Conservation (phyloP, 768 basidiomycete species). For the Lactarius pseudohatsudake region DNA sequence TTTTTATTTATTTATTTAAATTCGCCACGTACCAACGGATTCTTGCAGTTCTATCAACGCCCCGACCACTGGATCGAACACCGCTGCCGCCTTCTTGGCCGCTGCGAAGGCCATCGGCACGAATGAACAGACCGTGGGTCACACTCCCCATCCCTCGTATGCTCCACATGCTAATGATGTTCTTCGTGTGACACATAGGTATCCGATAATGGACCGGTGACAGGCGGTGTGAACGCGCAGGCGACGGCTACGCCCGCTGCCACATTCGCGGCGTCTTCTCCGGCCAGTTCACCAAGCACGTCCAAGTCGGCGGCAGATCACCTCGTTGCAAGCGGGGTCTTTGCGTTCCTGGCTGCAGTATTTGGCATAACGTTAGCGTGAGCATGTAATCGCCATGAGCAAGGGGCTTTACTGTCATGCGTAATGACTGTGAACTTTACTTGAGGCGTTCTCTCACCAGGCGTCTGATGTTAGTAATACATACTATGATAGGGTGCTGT, state of each 20-base stretch:
- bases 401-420: background rate
- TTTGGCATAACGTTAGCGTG: slow-evolving; percentile 13
- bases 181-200: slow-evolving; percentile 33
- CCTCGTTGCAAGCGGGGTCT: slow-evolving; percentile 12
- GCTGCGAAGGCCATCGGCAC: slow-evolving; percentile 42
- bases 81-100: slow-evolving; percentile 42
- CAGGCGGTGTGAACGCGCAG: slow-evolving; percentile 39
- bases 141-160: background rate
- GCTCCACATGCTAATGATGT: background rate
- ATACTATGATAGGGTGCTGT: background rate
- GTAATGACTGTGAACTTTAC: background rate
- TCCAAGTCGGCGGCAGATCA: slow-evolving; percentile 1
- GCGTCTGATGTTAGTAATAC: background rate
- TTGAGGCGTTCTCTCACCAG: background rate
- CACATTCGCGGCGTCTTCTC: background rate
- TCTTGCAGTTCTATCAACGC: slow-evolving; percentile 45
- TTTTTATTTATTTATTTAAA: background rate
- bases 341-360: slow-evolving; percentile 11
- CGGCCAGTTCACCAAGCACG: background rate
- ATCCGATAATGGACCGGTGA: slow-evolving; percentile 40
- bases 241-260: slow-evolving; percentile 23
- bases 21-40: background rate
- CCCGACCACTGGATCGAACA: slow-evolving; percentile 44
- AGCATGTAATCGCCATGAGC: background rate
- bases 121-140: slow-evolving; percentile 39